Conservation (phyloP, 108 stramenopile species). For the Craspedostauros australis region DNA sequence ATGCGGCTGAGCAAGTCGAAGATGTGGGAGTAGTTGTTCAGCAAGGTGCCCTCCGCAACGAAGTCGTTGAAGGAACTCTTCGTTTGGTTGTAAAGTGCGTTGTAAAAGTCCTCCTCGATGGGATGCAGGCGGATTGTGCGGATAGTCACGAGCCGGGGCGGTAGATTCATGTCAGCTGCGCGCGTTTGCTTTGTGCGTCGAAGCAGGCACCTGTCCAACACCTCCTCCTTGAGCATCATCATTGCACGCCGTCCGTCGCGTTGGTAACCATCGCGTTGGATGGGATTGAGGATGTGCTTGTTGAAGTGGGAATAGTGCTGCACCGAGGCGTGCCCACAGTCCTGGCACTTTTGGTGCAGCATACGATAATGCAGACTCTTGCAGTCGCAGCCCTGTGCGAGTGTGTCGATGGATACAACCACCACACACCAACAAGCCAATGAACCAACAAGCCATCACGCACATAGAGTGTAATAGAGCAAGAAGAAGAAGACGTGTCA, state of each 20-base stretch:
- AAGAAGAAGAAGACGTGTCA: no score
- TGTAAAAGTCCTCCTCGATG: conserved; percentile 97
- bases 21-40: conserved; percentile 99
- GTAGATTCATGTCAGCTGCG: conserved; percentile 93
- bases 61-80: conserved; percentile 94
- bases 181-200: conserved; percentile 93
- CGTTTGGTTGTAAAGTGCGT: conserved; percentile 94
- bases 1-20: conserved; percentile 93
- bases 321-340: conserved; percentile 88
- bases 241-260: conserved; percentile 92
- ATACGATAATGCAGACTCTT: conserved; percentile 93
- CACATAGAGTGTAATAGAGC: no score
- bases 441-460: no score
- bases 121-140: conserved; percentile 80
- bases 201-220: conserved; percentile 87
- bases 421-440: no score
- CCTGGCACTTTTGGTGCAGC: conserved; percentile 66
- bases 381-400: conserved; percentile 83
- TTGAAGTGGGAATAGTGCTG: conserved; percentile 95
- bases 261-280: conserved; percentile 76
- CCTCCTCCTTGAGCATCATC: conserved; percentile 78
- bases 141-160: conserved; percentile 81
- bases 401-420: background rate
- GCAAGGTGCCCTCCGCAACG: conserved; percentile 82
- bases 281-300: conserved; percentile 91